A percentile compares a stretch with the other conserved stretches of the same genome.
These are phyloP conservation scores for Leishmania braziliensis DNA, from an alignment of 208 protist species.

Conservation along the genomic window DNA sequence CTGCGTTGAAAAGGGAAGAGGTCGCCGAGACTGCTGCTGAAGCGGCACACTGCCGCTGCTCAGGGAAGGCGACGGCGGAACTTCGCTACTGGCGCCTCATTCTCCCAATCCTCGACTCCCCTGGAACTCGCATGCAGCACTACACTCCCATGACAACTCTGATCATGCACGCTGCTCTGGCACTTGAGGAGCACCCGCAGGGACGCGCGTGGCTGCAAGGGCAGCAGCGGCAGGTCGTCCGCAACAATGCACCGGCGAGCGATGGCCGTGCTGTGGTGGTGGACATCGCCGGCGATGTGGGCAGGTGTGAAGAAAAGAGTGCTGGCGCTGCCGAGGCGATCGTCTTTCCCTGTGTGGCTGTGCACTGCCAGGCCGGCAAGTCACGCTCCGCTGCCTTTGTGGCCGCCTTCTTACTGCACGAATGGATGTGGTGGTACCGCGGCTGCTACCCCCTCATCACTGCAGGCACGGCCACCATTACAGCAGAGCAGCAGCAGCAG, in stretches of 20 bases:
- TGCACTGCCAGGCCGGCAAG: constrained; percentile 74
- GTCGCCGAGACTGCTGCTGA: neutral
- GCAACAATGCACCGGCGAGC: neutral
- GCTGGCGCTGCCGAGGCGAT: neutral
- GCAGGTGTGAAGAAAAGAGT: neutral
- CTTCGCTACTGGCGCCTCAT: constrained; percentile 39
- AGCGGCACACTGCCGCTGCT: neutral
- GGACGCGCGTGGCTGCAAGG: constrained; percentile 1
- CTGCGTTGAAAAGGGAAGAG: neutral
- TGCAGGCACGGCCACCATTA: neutral
- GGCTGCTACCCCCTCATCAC: neutral
- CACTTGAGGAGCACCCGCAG: neutral
- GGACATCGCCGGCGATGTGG: neutral
- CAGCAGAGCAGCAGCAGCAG: neutral
- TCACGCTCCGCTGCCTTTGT: constrained; percentile 71
- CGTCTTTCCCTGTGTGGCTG: constrained; percentile 43
- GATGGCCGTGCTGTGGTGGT: neutral
- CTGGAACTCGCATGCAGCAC: constrained; percentile 8
- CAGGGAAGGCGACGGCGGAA: neutral
- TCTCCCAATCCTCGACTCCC: constrained; percentile 38
- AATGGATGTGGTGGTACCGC: constrained; percentile 42
- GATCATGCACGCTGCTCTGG: constrained; percentile 31
- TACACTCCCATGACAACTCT: constrained; percentile 32
- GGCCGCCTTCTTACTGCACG: constrained; percentile 60
- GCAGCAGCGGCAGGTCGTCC: neutral